Evolutionary conservation across 177 flowering plant genomes (phyloP).

Genomic region (Vitis hybrid): DNA sequence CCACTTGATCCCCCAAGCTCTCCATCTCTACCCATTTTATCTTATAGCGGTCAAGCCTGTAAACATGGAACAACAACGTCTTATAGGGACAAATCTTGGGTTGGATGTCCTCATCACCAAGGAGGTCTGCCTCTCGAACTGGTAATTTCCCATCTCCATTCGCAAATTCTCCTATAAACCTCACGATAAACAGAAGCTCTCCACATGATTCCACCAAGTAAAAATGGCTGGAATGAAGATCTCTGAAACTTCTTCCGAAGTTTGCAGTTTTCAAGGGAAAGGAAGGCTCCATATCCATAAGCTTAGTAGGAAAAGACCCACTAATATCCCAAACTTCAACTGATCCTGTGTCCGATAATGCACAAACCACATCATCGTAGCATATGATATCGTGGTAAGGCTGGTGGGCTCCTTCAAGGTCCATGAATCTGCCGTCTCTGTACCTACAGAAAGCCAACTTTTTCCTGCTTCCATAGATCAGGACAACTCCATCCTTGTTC

Average conservation of each 20-base stretch:
- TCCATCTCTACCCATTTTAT: conserved; percentile 7
- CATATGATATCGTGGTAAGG: neutral
- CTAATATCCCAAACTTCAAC: conserved; percentile 12
- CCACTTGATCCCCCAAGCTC: neutral
- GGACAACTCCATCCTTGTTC: neutral
- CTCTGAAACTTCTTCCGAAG: neutral
- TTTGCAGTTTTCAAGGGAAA: neutral
- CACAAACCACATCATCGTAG: neutral
- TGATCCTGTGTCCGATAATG: neutral
- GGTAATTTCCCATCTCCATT: conserved; percentile 1
- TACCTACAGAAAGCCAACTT: conserved; percentile 4
- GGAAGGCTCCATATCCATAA: neutral
- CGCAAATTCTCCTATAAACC: conserved; percentile 14
- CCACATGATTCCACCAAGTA: conserved; percentile 6
- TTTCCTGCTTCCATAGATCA: neutral
- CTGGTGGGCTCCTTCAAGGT: neutral
- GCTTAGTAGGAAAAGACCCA: neutral
- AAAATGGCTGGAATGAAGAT: neutral
- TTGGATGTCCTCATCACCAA: neutral
- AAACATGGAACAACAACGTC: conserved; percentile 7
- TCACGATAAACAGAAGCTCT: neutral
- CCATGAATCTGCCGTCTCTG: neutral
- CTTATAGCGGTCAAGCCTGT: neutral
- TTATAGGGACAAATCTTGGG: conserved; percentile 3
- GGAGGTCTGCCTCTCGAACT: neutral